Percentiles rank a stretch among this genome's conserved stretches.
These are phyloP conservation scores for Paxillus involutus DNA, from an alignment of 768 basidiomycete genomes.

Conservation along the genomic window DNA sequence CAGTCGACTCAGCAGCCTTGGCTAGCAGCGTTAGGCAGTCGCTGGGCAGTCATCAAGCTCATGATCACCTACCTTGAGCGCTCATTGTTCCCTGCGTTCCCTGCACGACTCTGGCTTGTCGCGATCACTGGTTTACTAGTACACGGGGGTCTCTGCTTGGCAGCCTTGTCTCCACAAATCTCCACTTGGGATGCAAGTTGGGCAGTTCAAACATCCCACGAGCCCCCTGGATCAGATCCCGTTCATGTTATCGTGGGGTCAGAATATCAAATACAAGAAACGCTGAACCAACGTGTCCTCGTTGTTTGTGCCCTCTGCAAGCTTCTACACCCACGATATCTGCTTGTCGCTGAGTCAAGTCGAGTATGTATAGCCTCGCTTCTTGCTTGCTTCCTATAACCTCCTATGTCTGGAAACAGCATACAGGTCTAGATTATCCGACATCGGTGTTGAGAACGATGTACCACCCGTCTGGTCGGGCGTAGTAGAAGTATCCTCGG, in stretches of 20 bases:
- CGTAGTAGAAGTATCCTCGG: not conserved
- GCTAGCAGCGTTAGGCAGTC: too few relatives aligned
- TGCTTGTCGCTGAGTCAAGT: not conserved
- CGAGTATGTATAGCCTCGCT: not conserved
- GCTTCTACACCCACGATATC: not conserved
- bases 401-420: not conserved
- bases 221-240: not conserved
- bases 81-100: too few relatives aligned
- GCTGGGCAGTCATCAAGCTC: too few relatives aligned
- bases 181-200: not conserved
- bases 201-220: not conserved
- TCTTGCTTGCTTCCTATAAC: not conserved
- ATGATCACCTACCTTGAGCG: too few relatives aligned
- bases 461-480: not conserved
- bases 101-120: too few relatives aligned
- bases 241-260: not conserved
- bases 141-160: not conserved
- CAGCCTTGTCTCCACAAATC: not conserved
- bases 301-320: too few relatives aligned
- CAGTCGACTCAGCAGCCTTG: too few relatives aligned
- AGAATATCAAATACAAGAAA: not conserved
- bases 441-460: not conserved
- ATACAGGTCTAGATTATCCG: not conserved
- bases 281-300: not conserved
- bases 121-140: too few relatives aligned